Base-by-base conservation (phyloP, 208 protist species). In the Porcisia deanei region DNA sequence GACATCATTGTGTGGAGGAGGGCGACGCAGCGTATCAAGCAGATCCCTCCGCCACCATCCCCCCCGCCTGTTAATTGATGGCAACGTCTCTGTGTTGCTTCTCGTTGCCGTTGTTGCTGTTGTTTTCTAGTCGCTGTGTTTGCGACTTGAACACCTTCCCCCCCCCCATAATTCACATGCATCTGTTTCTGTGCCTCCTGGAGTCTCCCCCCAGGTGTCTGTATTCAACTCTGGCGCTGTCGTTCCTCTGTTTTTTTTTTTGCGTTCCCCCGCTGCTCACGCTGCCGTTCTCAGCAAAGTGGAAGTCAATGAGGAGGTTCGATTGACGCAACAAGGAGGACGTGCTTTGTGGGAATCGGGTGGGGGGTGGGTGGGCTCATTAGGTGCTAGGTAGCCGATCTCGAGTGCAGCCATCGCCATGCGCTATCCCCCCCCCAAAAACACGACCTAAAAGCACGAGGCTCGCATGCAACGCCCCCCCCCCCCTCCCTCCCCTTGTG, bases 1-100 rank as follows among this genome's bases (percentile, higher is more conserved):
- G 89, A 91, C 39, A 68, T 93, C 43, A 55, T 65, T 2, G 65
- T 85, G 65, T 93, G 79, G 72, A 80, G 86, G 76, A 84, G 82
- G 37, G 66, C 83, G 25, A 70, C 73, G 52, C 61, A 81, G 58
- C 59, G 77, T 37, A 49, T 84, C 20, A 81, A 90, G 82, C 79
- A 83, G 47, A 73, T 73, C 12, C 76, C 70, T 39, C 83, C 82
- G 0, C 81, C 81, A 2, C 74, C 77, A 18, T 82, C 85, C 12
- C 79, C 85, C 4, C 76, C 82, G 3, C 79, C 66, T 12, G 80
- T 75, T 7, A 78, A 43, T 18, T 63, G 71, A 54, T 52, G 37
- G 45, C 69, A 49, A 55, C 20, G 22, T 49, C 12, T n/a, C 14
- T 43, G 18, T 8, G 18, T 52, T 52, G 22, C 54, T 52, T 20